phyloP scores from a whole-genome alignment of 163 green algal genomes.

The Trebouxiophyceae sp. region DNA sequence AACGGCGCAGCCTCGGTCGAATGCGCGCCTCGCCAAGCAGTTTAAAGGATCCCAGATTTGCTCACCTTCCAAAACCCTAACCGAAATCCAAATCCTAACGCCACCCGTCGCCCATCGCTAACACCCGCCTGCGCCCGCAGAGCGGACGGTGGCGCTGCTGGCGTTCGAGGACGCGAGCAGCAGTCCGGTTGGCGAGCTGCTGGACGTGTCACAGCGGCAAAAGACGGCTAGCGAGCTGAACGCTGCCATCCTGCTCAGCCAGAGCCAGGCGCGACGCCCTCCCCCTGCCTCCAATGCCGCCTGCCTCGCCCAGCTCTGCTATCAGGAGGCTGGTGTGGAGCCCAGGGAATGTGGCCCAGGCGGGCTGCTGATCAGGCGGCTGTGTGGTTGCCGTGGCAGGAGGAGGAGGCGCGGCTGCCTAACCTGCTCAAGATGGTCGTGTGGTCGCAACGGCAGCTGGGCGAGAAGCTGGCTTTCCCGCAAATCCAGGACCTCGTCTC shows the following conservation, averaged over 20 bases:
- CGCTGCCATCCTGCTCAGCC: slow-evolving; percentile 77
- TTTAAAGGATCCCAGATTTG: too few species aligned
- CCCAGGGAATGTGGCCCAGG: neutral
- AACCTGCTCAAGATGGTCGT: slow-evolving; percentile 65
- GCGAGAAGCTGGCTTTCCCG: slow-evolving; percentile 63
- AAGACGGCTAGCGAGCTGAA: slow-evolving; percentile 92
- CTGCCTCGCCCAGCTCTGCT: too few species aligned
- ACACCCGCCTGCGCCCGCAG: too few species aligned
- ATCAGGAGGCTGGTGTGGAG: neutral
- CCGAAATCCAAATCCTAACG: too few species aligned
- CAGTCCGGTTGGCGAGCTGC: slow-evolving; percentile 74
- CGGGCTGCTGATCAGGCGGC: neutral
- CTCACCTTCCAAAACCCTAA: too few species aligned
- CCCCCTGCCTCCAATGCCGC: neutral
- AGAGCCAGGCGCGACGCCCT: slow-evolving; percentile 37
- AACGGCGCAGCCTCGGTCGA: too few species aligned
- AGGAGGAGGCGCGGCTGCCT: slow-evolving; percentile 23
- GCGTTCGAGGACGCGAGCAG: slow-evolving; percentile 75
- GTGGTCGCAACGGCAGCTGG: slow-evolving; percentile 74
- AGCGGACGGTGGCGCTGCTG: slow-evolving; percentile 86
- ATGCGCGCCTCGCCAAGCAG: too few species aligned
- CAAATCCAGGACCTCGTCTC: slow-evolving; percentile 63
- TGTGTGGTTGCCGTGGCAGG: slow-evolving; percentile 9
- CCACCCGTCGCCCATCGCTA: too few species aligned
- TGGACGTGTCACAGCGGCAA: slow-evolving; percentile 80